phyloP scores from a whole-genome alignment of 2,329 filamentous ascomycete genomes.

The Gaeumannomyces sp. region DNA sequence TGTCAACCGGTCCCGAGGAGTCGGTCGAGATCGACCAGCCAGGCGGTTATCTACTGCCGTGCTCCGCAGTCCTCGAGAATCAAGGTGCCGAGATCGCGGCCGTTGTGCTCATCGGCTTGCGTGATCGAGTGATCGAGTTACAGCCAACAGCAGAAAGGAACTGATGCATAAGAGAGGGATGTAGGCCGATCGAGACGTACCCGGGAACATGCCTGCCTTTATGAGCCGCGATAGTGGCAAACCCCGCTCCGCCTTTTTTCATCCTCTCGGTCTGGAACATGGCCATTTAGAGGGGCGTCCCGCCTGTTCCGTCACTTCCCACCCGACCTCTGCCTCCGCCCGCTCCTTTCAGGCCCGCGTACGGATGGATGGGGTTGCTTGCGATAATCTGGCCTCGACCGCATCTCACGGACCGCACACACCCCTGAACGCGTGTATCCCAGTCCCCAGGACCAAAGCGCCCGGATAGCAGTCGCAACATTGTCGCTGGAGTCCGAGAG shows the following conservation, averaged over 20 bases:
- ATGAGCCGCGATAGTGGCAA: background rate
- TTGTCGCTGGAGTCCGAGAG: background rate
- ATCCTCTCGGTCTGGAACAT: background rate
- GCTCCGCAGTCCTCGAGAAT: background rate
- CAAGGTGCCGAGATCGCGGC: background rate
- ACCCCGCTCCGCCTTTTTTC: background rate
- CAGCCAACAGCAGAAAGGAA: background rate
- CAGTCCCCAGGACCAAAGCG: background rate
- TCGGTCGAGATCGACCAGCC: background rate
- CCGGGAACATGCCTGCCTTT: background rate
- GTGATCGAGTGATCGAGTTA: background rate
- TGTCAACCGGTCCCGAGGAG: background rate
- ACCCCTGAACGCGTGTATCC: background rate
- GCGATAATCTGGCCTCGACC: background rate
- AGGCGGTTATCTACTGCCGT: background rate
- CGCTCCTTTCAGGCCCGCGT: background rate
- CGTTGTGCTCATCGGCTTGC: background rate
- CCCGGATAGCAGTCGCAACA: background rate
- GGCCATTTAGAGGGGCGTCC: background rate
- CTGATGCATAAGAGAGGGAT: background rate
- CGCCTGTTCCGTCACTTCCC: background rate
- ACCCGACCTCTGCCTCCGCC: background rate
- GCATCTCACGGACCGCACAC: background rate
- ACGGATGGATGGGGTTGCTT: background rate
- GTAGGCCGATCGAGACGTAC: background rate